A percentile compares a stretch with the other conserved stretches of the same genome.
Evolutionary conservation across 441 rosid species (phyloP).

Genomic region (Populus trichocarpa): DNA sequence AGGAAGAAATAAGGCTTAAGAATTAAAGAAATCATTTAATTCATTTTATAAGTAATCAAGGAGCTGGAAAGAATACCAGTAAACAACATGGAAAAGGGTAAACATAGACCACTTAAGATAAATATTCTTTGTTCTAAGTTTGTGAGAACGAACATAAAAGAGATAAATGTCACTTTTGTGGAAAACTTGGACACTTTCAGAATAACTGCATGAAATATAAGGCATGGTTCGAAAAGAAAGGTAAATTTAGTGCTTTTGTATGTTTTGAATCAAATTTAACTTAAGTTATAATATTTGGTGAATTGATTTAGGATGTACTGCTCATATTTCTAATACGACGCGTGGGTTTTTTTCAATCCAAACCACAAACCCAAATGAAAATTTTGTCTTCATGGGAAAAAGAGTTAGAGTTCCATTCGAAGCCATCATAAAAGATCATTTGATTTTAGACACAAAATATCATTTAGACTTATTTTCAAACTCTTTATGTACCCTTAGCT

Average conservation of each 20-base stretch:
- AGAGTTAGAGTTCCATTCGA: not conserved
- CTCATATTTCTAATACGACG: not conserved
- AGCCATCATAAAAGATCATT: not conserved
- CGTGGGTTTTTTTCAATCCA: not conserved
- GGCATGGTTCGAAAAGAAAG: slow-evolving; percentile 10
- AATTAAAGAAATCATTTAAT: not conserved
- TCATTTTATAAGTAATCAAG: not conserved
- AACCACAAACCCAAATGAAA: not conserved
- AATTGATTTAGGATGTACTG: not conserved
- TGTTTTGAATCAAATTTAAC: slow-evolving; percentile 16
- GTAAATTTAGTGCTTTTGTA: not conserved
- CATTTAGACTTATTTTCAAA: not conserved
- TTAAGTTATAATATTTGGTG: slow-evolving; percentile 10
- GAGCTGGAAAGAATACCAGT: not conserved
- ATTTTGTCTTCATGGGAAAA: not conserved
- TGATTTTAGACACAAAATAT: not conserved
- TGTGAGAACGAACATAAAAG: not conserved
- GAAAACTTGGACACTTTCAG: slow-evolving; percentile 1
- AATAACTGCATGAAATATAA: slow-evolving; percentile 2
- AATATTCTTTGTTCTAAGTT: not conserved
- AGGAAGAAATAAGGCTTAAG: slow-evolving; percentile 4
- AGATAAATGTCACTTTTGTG: not conserved
- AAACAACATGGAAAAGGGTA: not conserved
- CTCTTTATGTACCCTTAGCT: slow-evolving; percentile 2
- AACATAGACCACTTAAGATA: not conserved